Conservation (phyloP, 2,329 filamentous ascomycete species). For the Kalaharituber pfeilii region DNA sequence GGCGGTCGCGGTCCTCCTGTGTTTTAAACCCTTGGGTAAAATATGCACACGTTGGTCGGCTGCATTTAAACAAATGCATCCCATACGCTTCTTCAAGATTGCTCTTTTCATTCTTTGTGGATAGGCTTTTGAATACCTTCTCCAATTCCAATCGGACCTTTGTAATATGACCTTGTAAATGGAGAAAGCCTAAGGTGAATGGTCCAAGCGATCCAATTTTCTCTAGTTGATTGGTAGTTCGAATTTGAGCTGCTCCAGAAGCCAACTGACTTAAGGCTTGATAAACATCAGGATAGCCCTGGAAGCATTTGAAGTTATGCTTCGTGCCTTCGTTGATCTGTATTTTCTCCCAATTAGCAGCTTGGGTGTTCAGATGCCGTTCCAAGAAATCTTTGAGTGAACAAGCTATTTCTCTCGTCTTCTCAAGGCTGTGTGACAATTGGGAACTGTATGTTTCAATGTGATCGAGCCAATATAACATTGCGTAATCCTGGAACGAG, state of each 20-base stretch:
- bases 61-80: constrained; percentile 30
- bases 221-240: neutral
- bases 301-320: neutral
- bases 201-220: constrained; percentile 22
- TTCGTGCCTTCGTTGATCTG: too few relatives aligned
- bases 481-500: constrained; percentile 29
- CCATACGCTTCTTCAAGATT: neutral
- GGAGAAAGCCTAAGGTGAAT: constrained; percentile 15
- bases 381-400: neutral
- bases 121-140: neutral
- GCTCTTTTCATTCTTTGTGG: neutral
- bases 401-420: constrained; percentile 20
- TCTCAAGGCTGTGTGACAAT: constrained; percentile 17
- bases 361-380: neutral
- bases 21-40: constrained; percentile 31
- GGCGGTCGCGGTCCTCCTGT: constrained; percentile 24
- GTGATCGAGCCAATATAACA: constrained; percentile 27
- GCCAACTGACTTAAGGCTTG: neutral
- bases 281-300: neutral
- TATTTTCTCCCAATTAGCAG: neutral
- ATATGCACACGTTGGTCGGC: constrained; percentile 28
- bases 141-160: neutral
- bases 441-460: constrained; percentile 20
- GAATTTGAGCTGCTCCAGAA: too few relatives aligned
- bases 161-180: constrained; percentile 5